Percentiles rank a stretch among this genome's conserved stretches.
Evolutionary conservation across 1,284 basidiomycete genomes (phyloP).

Genomic region (Retiboletus flavoniger): DNA sequence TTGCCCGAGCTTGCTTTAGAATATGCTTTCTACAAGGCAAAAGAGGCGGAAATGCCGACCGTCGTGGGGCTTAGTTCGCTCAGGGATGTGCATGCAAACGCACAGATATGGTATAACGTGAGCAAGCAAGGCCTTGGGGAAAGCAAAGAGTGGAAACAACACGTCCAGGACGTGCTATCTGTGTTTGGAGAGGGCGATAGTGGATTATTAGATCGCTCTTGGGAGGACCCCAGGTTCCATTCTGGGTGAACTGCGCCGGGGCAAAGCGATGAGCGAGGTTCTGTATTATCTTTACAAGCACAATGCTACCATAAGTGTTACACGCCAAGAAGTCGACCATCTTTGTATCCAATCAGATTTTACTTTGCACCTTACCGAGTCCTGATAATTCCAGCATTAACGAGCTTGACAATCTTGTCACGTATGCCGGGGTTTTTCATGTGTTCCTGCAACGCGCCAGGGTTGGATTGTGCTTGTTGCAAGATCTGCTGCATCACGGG

Average conservation of each 20-base stretch:
- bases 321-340: conserved; percentile 17
- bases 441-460: conserved; percentile 90
- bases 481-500: conserved; percentile 93
- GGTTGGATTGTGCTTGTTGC: conserved; percentile 91
- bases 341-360: conserved; percentile 7
- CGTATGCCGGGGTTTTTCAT: conserved; percentile 92
- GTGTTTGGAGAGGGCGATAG: conserved; percentile 43
- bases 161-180: conserved; percentile 49
- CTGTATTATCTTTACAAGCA: conserved; percentile 29
- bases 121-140: conserved; percentile 38
- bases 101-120: conserved; percentile 65
- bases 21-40: conserved; percentile 60
- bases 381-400: conserved; percentile 91
- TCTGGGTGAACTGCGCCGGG: conserved; percentile 9
- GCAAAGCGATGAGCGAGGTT: background rate
- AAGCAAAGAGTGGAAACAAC: conserved; percentile 42
- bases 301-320: conserved; percentile 24
- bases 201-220: conserved; percentile 63
- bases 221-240: conserved; percentile 50
- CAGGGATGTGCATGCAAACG: conserved; percentile 72
- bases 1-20: conserved; percentile 72
- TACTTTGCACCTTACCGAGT: conserved; percentile 49
- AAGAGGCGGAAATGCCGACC: conserved; percentile 56
- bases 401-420: conserved; percentile 87
- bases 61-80: conserved; percentile 75